Base-by-base conservation (phyloP, 495 filamentous ascomycete genomes). In the Apiosordaria backusii region DNA sequence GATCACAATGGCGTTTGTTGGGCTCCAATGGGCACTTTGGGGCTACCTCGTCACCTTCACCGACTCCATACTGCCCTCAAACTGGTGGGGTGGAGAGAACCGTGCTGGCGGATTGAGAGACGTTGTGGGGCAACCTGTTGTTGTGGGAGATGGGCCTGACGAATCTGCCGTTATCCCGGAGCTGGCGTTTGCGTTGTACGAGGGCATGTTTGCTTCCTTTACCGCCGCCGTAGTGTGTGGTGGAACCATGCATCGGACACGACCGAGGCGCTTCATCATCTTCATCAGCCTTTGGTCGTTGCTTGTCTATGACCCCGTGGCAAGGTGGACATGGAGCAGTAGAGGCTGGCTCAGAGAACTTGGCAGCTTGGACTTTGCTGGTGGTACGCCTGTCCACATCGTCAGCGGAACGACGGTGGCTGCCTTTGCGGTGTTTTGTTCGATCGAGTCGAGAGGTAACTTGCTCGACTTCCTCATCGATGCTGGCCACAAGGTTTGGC, bases 231-330 rank as follows among this genome's bases (percentile, higher is more conserved):
- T 70, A 9, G 62, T 69, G 1, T 69, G 67, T 22, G 67, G 67
- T 26, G 67, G 67, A 15, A 66, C 59, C 45, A 62, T 69, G 62
- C 67, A 69, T 40, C 59, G 67, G 1, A 63, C 63, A 15, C 60
- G 60, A 2, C 67, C 67, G 4, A 40, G 52, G 9, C 67, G 67
- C 0, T 69, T 69, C 60, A 65, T 94, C 67, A 82, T 96, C 74
- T 96, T 93, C 82, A 91, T 92, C 79, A 92, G 93, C 74, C 76
- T 93, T 70, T 96, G 92, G 92, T 81, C 87, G 3, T 93, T 91
- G 21, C 76, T 96, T 67, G 88, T 94, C 70, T 94, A 94, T 77
- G 88, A 90, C 68, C 88, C 90, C 2, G 86, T 94, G 71, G 91
- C 91, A 29, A 93, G 90, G 82, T 96, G 91, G 92, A 93, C 91